Conservation (phyloP, 768 basidiomycete genomes). For the Lactarius evosmus region DNA sequence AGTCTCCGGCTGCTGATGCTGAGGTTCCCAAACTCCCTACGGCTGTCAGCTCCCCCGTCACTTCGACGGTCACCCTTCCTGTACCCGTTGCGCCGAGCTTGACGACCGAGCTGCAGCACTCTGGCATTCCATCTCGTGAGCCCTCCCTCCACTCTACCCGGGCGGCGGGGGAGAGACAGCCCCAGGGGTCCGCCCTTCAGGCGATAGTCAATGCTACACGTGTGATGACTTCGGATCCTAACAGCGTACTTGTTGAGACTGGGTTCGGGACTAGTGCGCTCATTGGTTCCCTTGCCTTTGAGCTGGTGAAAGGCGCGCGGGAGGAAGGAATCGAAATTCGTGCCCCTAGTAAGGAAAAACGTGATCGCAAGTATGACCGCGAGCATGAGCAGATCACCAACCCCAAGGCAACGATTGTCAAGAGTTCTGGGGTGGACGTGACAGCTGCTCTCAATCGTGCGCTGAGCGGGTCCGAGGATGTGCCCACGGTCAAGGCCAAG, state of each 20-base stretch:
- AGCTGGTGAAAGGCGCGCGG: conserved; percentile 64
- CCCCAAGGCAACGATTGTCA: conserved; percentile 21
- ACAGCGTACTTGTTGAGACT: conserved; percentile 69
- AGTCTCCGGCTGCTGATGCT: neutral
- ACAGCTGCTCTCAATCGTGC: conserved; percentile 36
- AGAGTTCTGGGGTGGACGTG: conserved; percentile 41
- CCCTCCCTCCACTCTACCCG: conserved; percentile 27
- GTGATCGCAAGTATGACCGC: conserved; percentile 30
- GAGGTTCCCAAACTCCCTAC: conserved; percentile 3
- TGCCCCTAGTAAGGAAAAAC: conserved; percentile 50
- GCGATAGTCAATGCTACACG: conserved; percentile 82
- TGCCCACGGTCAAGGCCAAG: conserved; percentile 15
- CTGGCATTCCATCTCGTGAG: conserved; percentile 8
- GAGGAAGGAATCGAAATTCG: conserved; percentile 54
- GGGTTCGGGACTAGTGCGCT: conserved; percentile 60
- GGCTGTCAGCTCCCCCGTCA: conserved; percentile 20
- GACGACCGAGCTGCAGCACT: conserved; percentile 25
- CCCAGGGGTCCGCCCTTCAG: conserved; percentile 64
- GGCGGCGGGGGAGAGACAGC: conserved; percentile 32
- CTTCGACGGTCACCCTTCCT: conserved; percentile 14
- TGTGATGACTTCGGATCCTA: conserved; percentile 79
- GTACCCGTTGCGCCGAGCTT: conserved; percentile 18
- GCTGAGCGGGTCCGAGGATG: conserved; percentile 21
- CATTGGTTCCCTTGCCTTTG: conserved; percentile 61
- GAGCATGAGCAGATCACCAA: conserved; percentile 15